These are phyloP conservation scores for Solanum lycopersicoides DNA, from an alignment of 257 asterid genomes.

Conservation along the genomic window DNA sequence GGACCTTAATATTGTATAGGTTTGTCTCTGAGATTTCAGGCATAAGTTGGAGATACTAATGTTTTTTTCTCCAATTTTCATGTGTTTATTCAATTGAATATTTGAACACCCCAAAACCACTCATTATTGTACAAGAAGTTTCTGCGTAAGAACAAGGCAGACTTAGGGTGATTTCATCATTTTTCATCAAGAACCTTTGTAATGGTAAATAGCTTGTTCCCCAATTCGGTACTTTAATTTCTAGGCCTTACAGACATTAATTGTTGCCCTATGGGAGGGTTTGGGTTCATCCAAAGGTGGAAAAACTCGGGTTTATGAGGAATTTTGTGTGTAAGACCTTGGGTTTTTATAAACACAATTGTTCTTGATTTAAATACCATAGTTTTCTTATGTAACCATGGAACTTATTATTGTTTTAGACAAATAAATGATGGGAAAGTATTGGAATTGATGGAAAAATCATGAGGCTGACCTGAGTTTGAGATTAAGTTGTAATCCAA, in stretches of 20 bases:
- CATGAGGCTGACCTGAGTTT: neutral
- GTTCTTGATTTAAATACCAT: neutral
- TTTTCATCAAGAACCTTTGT: neutral
- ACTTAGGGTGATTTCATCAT: too few species aligned
- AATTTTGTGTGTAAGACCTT: neutral
- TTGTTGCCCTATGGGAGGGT: neutral
- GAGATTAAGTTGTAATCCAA: neutral
- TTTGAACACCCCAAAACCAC: too few species aligned
- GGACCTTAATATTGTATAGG: too few species aligned
- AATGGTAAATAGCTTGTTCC: neutral
- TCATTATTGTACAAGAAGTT: too few species aligned
- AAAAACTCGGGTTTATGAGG: neutral
- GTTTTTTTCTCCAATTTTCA: too few species aligned
- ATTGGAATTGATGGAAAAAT: neutral
- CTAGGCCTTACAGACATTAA: too few species aligned
- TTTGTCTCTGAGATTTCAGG: too few species aligned
- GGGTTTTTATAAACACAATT: neutral
- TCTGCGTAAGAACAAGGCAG: too few species aligned
- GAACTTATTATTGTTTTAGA: too few species aligned
- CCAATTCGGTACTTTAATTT: too few species aligned
- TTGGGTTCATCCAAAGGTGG: neutral
- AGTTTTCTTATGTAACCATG: neutral
- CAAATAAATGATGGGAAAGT: neutral
- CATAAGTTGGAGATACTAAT: too few species aligned
- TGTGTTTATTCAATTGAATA: too few species aligned